Conservation (phyloP, 2,329 filamentous ascomycete genomes). For the Pseudohalonectria lignicola region DNA sequence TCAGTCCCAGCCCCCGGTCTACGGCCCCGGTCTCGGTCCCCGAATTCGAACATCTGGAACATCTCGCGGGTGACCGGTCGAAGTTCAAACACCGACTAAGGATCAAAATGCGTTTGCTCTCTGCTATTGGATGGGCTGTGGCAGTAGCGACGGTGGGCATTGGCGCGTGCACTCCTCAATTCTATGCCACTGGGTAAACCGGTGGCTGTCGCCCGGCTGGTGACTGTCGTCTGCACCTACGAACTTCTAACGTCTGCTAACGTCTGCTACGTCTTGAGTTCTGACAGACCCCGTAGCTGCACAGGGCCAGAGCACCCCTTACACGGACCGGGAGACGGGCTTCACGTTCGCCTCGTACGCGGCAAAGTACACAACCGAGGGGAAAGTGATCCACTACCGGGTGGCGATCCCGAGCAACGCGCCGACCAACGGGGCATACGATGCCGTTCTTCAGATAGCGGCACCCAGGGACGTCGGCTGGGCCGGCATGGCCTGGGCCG, state of each 20-base stretch:
- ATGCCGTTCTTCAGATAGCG: slow-evolving; percentile 27
- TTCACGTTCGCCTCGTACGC: slow-evolving; percentile 31
- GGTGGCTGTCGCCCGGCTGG: too few species aligned
- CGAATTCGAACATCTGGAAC: too few species aligned
- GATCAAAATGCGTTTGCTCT: not conserved
- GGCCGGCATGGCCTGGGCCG: slow-evolving; percentile 36
- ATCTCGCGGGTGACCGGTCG: too few species aligned
- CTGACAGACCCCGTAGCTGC: not conserved
- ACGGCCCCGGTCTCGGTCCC: too few species aligned
- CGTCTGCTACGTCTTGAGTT: too few species aligned
- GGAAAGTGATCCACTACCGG: slow-evolving; percentile 21
- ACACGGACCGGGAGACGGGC: slow-evolving; percentile 22
- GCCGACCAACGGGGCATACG: slow-evolving; percentile 13
- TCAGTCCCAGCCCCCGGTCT: too few species aligned
- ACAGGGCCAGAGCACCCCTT: not conserved
- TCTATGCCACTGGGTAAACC: not conserved
- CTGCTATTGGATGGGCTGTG: not conserved
- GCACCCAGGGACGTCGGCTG: slow-evolving; percentile 32
- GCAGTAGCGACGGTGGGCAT: slow-evolving; percentile 1
- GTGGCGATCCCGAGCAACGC: slow-evolving; percentile 21
- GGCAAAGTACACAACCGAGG: not conserved
- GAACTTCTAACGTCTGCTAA: too few species aligned
- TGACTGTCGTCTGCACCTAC: too few species aligned
- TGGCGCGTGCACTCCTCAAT: not conserved
- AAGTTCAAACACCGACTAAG: too few species aligned